Base-by-base conservation (phyloP, 768 basidiomycete species). In the Hypsizygus marmoreus region DNA sequence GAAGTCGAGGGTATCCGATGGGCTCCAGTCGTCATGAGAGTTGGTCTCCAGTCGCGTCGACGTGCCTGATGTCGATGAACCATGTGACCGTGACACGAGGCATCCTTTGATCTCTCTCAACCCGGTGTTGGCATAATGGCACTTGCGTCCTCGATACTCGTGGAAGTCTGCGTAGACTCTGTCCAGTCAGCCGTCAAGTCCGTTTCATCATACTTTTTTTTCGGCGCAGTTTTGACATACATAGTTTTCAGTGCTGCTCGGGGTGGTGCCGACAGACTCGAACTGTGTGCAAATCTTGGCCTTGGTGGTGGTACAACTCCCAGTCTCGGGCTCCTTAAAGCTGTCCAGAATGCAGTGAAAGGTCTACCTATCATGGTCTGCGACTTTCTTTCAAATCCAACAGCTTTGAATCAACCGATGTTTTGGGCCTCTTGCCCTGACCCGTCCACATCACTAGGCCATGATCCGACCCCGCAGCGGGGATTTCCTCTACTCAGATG, bases 291-390 rank as follows among this genome's bases (percentile, higher is more conserved):
- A 5, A 86, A 84, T 60, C 69, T 91, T 14, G 79, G 74, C 3
- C 54, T 79, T 20, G 91, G 90, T 17, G 91, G 91, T 16, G 91
- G 91, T 7, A 87, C 82, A 13, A 93, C 91, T 0, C 91, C 91
- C 4, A 86, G 80, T 48, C 51, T 87, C n/a, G 91, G 91, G 0
- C 73, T 92, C 25, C 67, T 90, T 28, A 81, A 67, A 54, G 64
- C 74, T 3, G 77, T 92, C 32, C 73, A 75, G 47, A 69, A 67
- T 23, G 71, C 65, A 3, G 67, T 77, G 12, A 72, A 75, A 4
- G 65, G 73, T 31, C 56, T 80, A 6, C 81, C 85, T 0, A 72
- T 88, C 45, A 90, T 93, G 88, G 91, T 84, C 60, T 49, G 65
- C 38, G 19, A 30, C 13, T 47, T 44, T 47, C 41, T 13, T 41